Evolutionary conservation across 1,284 basidiomycete species (phyloP), one percentile per base, ranked within the genome.

Genomic region (Cutaneotrichosporon cavernicola): DNA sequence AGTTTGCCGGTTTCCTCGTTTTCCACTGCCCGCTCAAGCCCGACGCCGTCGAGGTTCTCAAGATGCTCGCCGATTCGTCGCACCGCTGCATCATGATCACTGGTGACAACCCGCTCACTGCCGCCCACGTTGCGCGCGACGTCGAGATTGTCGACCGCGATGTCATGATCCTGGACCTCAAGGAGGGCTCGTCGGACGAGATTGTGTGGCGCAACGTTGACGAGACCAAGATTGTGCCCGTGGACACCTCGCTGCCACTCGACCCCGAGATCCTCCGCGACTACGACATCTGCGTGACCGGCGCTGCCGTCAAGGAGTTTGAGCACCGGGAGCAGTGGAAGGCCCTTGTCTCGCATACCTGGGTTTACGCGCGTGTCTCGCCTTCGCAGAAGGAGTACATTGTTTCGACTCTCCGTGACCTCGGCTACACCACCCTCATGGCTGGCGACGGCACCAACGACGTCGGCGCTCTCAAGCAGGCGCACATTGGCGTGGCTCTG

Each of bases 51-150:
- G 87, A 90, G 68, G 86, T 90, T 0, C 83, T 97, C 63, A 92
- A 91, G 80, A 95, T 95, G 91, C 84, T 97, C 60, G 88, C 89
- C 11, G 93, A 97, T 76, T 92, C 93, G 9, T 96, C 92, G 2
- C 95, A 97, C 81, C 86, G 95, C 91, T 97, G 95, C 77, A 85
- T 97, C 67, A 97, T 97, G 94, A 97, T 97, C 69, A 97, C 94
- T 55, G 94, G 94, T 52, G 94, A 97, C 80, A 97, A 97, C 79
- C 95, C 94, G 16, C 82, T 97, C 62, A 97, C 95, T 0, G 94
- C 94, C 18, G 88, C 91, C 1, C 94, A 97, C 77, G 93, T 97
- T 51, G 94, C 95, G 22, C 86, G 86, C 38, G 92, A 95, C 73
- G 95, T 97, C 9, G 94, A 97, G 73, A 97, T 97, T 70, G 89